Evolutionary conservation across 2,329 filamentous ascomycete species (phyloP).

Genomic region (Diaporthe sp.): DNA sequence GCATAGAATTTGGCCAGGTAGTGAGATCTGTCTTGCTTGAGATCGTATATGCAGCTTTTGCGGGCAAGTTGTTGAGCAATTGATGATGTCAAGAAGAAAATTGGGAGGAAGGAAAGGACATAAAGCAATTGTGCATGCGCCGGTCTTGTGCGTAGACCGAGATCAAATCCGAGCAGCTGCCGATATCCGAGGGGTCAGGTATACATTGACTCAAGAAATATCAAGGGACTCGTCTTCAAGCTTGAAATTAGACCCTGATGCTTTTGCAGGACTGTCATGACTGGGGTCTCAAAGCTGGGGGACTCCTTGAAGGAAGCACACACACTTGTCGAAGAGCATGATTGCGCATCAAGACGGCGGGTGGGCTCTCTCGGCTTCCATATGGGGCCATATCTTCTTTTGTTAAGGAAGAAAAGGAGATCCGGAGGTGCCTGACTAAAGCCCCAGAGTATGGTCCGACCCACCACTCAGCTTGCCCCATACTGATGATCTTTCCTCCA

Average conservation of each 20-base stretch:
- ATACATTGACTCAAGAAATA: background rate
- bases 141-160: background rate
- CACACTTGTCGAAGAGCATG: background rate
- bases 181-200: too few species aligned
- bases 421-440: conserved; percentile 7
- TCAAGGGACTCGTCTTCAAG: too few species aligned
- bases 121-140: background rate
- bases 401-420: background rate
- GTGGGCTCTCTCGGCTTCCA: conserved; percentile 1
- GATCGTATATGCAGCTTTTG: too few species aligned
- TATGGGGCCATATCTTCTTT: background rate
- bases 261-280: background rate
- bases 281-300: background rate
- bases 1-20: background rate
- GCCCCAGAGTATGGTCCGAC: background rate
- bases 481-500: conserved; percentile 3
- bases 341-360: background rate
- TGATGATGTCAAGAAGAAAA: too few species aligned
- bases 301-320: background rate
- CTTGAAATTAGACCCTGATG: too few species aligned
- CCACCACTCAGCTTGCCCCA: conserved; percentile 27
- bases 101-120: too few species aligned
- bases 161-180: too few species aligned
- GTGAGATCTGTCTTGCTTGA: too few species aligned
- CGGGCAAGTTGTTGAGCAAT: too few species aligned